Evolutionary conservation across 2,329 filamentous ascomycete species (phyloP), one percentile per base, ranked within the genome.

Genomic region (Orbilia javanica): DNA sequence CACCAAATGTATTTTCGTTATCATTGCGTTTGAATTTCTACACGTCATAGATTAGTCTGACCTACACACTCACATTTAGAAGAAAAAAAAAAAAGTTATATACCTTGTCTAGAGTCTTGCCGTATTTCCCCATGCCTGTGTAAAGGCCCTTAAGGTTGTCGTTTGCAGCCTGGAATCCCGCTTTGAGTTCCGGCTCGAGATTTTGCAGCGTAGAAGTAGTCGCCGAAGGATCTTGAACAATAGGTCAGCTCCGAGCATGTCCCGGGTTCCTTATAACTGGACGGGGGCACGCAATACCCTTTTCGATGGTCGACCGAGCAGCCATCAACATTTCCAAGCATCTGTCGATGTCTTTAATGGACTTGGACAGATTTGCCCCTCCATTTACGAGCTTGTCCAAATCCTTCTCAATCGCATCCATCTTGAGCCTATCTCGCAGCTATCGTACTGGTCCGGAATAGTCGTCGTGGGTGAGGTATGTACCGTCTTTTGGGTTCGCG

Each of bases 31-130:
- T 91, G 83, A 90, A 91, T 82, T 91, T 88, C 87, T 90, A 22
- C 27, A 25, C 18, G 3, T 7, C 11, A 42, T 36, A n/a, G 60
- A 44, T 66, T 27, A 42, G 11, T 2, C 10, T 25, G 27, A 15
- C 5, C 4, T 5, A 8, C 5, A n/a, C 34, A 44, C 42, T 4
- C 4, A 5, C 25, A 13, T 7, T 3, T 11, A 34, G n/a, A n/a
- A n/a, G n/a, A n/a, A n/a, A n/a, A n/a, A n/a, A n/a, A n/a, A 15
- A 22, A 34, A 15, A 4, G 13, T 20, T 44, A 36, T 85, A 48
- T 84, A 93, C 92, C 87, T 91, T 93, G 84, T 97, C 93, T 31
- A 99, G 86, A 4, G 92, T 90, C 83, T 94, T 97, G 81, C 90
- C 90, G 84, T 96, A 97, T 80, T 91, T 91, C 83, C 91, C 93